Base-by-base conservation (phyloP, 176 grass and related monocot genomes). In the Neostapfia colusana region DNA sequence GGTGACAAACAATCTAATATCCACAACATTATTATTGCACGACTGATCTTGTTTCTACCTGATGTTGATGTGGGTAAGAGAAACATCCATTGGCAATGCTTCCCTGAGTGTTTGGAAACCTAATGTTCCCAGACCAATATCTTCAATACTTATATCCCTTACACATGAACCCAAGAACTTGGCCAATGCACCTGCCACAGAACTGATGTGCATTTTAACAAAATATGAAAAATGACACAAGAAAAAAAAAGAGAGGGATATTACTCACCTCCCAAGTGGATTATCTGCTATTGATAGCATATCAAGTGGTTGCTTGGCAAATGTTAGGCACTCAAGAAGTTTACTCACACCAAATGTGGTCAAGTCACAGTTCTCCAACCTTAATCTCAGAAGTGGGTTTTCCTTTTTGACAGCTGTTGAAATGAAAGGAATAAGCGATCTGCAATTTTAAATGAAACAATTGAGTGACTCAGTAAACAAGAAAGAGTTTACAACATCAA, bases 201-300 rank as follows among this genome's bases (percentile, higher is more conserved):
- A 69, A 69, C 91, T 93, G 79, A 85, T 74, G 42, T 55, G 65
- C 42, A 85, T 65, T 71, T 23, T 21, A 60, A 37, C 14, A 76
- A 67, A 20, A 77, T n/a, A n/a, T n/a, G n/a, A 61, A 53, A n/a
- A 37, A 44, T 26, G 49, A 75, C 69, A 13, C 10, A 61, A 6
- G 11, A 48, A 20, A 12, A 17, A 63, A 60, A 66, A 74, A 48
- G 1, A 48, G 14, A 39, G 25, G 21, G 62, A 75, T 24, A 60
- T 39, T 61, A 87, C 82, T 65, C 63, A 61, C 95, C 95, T 90
- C 75, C 91, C 95, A 75, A 94, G 81, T 57, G 67, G 65, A 87
- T 94, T 94, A 62, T 98, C 91, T 69, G 87, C 91, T 69, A 98
- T 45, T 65, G 87, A 94, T 17, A 98, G 80, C 67, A 82, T 83